Evolutionary conservation across 2,329 filamentous ascomycete species (phyloP), one percentile per base, ranked within the genome.

Genomic region (Aspergillus spinulosporus): DNA sequence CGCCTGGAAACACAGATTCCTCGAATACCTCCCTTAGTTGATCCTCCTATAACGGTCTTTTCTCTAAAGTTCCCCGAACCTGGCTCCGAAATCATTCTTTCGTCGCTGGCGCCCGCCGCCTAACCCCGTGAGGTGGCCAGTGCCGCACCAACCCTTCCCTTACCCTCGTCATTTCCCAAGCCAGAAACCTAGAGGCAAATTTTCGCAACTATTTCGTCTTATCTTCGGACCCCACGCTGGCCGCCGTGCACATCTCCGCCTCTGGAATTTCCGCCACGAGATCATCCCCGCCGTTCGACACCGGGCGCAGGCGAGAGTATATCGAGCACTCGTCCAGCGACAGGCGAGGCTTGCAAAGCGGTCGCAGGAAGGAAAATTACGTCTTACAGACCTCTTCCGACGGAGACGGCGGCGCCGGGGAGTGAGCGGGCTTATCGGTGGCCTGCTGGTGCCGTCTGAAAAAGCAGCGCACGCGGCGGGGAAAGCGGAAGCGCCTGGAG

Each of bases 281-380:
- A 89, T 84, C 4, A 74, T 96, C 26, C 89, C 90, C 9, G 77
- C 80, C 49, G 82, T 90, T 65, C 89, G 88, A 67, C 84, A 87
- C 69, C 80, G 82, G 52, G 76, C 90, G 6, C 91, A 96, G 74
- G 87, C 87, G 37, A 84, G 86, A 54, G 85, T 96, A 62, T 95
- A 94, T 70, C 82, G 82, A 45, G 89, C 87, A 61, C 80, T 95
- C 55, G 77, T 92, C 60, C 79, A 81, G 63, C 83, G 84, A 49
- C 87, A 90, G 72, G 78, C 76, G 47, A 81, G 77, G 64, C 79
- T 81, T 59, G 73, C 75, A 63, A 76, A 81, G 62, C 76, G 78
- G 68, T 77, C 72, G 61, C 60, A 60, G 46, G 37, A 59, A 37
- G 67, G 64, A 6, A 56, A 49, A 47, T 54, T 58, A 39, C 64